These are phyloP conservation scores for Colletotrichum sojae DNA, from an alignment of 2,329 filamentous ascomycete species.

Conservation along the genomic window DNA sequence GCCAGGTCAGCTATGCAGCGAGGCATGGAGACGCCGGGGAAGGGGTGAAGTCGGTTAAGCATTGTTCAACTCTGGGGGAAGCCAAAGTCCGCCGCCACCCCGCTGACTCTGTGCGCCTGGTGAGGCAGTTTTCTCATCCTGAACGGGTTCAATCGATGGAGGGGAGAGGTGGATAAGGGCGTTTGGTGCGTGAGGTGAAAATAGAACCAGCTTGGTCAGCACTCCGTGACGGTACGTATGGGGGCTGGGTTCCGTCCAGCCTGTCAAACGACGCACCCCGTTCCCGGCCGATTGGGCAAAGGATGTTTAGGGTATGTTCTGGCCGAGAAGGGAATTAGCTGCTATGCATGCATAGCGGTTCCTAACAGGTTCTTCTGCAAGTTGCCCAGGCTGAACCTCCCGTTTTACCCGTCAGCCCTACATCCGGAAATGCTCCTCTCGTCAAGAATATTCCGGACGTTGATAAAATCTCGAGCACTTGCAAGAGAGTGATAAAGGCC, in stretches of 20 bases:
- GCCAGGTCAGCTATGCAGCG: constrained; percentile 13
- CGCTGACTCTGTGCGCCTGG: constrained; percentile 2
- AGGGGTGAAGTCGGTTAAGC: constrained; percentile 6
- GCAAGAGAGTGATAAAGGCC: not conserved
- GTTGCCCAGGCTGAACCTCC: constrained; percentile 16
- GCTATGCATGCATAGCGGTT: constrained; percentile 10
- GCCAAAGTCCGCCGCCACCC: constrained; percentile 23
- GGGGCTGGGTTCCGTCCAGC: constrained; percentile 18
- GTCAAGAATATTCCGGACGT: not conserved
- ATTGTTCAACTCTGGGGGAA: not conserved
- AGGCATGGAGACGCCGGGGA: not conserved
- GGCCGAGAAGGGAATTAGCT: constrained; percentile 7
- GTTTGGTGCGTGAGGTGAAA: constrained; percentile 15
- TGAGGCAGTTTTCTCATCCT: constrained; percentile 2
- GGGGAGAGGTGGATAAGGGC: not conserved
- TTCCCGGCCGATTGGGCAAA: constrained; percentile 30
- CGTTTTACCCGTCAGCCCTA: constrained; percentile 18
- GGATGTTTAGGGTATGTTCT: constrained; percentile 19
- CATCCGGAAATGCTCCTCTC: not conserved
- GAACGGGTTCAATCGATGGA: not conserved
- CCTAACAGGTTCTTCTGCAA: constrained; percentile 4
- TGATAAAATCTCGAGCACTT: not conserved
- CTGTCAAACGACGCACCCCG: constrained; percentile 2
- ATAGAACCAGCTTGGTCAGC: constrained; percentile 41
- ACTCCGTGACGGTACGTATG: constrained; percentile 9